phyloP scores from a whole-genome alignment of 176 grass and related monocot genomes.

The Tillandsia fasciculata region DNA sequence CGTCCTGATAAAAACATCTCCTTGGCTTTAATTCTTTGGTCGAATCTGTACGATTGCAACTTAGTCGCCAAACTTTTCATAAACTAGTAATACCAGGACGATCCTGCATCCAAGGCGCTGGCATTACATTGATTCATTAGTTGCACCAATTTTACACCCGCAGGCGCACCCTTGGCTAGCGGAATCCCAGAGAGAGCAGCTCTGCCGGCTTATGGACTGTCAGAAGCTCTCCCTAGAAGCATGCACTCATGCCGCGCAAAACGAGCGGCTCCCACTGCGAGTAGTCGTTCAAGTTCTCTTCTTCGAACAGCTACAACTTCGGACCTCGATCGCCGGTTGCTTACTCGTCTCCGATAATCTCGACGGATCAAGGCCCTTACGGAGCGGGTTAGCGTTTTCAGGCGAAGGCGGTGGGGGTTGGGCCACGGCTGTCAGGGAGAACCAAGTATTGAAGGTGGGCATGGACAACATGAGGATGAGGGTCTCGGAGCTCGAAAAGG shows the following conservation, averaged over 20 bases:
- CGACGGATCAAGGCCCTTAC: constrained; percentile 48
- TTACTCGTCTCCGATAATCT: constrained; percentile 76
- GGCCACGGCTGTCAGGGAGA: constrained; percentile 60
- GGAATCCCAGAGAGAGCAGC: constrained; percentile 58
- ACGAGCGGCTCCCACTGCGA: constrained; percentile 66
- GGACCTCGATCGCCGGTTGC: constrained; percentile 83
- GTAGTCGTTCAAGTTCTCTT: constrained; percentile 82
- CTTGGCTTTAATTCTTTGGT: no score
- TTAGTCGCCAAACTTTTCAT: no score
- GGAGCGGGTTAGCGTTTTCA: constrained; percentile 39
- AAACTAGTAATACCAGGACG: no score
- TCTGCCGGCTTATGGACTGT: constrained; percentile 79
- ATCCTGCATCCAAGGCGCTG: no score
- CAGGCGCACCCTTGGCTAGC: constrained; percentile 81
- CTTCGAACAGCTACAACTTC: constrained; percentile 82
- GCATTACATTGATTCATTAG: neutral
- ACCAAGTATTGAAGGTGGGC: constrained; percentile 75
- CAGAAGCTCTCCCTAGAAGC: constrained; percentile 89
- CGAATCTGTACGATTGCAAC: no score
- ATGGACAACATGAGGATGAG: constrained; percentile 84
- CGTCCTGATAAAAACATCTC: no score
- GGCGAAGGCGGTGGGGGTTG: constrained; percentile 50
- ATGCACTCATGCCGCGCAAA: constrained; percentile 85
- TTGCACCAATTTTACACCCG: neutral
- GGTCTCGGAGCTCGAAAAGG: constrained; percentile 66